Base-by-base conservation (phyloP, 768 basidiomycete genomes). In the Boletus bicolor region DNA sequence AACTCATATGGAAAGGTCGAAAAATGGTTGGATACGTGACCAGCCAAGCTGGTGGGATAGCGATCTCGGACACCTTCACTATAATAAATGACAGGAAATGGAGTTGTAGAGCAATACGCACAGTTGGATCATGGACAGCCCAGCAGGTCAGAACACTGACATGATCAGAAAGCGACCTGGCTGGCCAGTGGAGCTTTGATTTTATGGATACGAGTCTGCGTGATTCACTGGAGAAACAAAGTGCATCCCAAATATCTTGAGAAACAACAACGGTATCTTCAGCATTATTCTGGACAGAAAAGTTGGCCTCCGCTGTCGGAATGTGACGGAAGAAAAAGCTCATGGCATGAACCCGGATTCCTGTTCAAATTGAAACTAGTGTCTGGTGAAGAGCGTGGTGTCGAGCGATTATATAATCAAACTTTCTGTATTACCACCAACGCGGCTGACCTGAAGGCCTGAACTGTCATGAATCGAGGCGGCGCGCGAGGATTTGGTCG, bases 401-500 rank as follows among this genome's bases (percentile, higher is more conserved):
- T 28, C 17, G 15, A 36, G n/a, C 14, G 54, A 63, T 68, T 67
- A 71, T n/a, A 54, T 72, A 67, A 71, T 58, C 49, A 45, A 9
- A 6, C 21, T 10, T 32, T 54, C 26, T 32, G 21, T 24, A 24
- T 24, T 24, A 24, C 21, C 2, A 24, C 21, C 21, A 24, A 2
- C 21, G 2, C 21, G 1, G 21, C 21, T 24, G 21, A 24, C 21
- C 21, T 24, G 21, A 24, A 24, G 21, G 21, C 21, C 21, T 24
- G 21, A 24, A 24, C 21, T 3, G 21, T 44, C 65, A 83, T 84
- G 81, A 79, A 66, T 70, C 77, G 86, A 58, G 82, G 84, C 57
- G 73, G 76, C 51, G 56, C 65, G 56, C 74, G 85, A 76, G 82
- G 82, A 57, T 80, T 76, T 65, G 71, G 78, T 56, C 76, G 86